Percentiles rank a stretch among this genome's conserved stretches.
These are phyloP conservation scores for Lentinula guzmanii DNA, from an alignment of 768 basidiomycete species.

Conservation along the genomic window DNA sequence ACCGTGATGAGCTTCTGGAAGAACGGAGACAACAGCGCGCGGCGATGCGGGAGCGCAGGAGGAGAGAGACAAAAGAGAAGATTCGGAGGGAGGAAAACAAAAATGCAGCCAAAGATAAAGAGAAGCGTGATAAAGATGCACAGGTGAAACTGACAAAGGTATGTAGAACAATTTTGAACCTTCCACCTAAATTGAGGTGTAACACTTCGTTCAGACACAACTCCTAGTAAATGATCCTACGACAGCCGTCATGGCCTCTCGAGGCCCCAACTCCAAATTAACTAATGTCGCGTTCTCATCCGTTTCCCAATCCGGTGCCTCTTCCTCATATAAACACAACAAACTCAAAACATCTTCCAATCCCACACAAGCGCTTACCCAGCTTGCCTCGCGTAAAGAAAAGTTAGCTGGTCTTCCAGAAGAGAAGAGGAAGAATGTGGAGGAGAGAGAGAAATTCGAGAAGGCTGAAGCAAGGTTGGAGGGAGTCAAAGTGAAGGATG, in stretches of 20 bases:
- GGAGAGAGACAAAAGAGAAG: slow-evolving; percentile 85
- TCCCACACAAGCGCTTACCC: slow-evolving; percentile 79
- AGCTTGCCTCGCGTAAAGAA: slow-evolving; percentile 71
- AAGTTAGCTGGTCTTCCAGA: slow-evolving; percentile 73
- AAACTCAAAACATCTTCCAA: slow-evolving; percentile 71
- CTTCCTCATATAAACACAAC: slow-evolving; percentile 37
- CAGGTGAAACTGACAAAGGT: slow-evolving; percentile 53
- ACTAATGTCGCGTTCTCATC: slow-evolving; percentile 69
- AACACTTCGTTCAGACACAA: slow-evolving; percentile 41
- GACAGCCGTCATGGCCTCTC: slow-evolving; percentile 19
- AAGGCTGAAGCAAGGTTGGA: slow-evolving; percentile 86
- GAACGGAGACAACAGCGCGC: slow-evolving; percentile 74
- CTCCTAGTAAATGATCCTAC: slow-evolving; percentile 61
- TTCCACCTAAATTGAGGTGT: slow-evolving; percentile 3
- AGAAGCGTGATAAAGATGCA: slow-evolving; percentile 30
- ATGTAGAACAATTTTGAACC: not conserved
- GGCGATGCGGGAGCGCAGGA: slow-evolving; percentile 75
- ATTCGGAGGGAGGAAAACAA: slow-evolving; percentile 59
- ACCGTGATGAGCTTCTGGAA: slow-evolving; percentile 79
- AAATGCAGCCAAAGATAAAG: slow-evolving; percentile 46
- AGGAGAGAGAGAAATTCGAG: slow-evolving; percentile 84
- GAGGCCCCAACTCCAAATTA: slow-evolving; percentile 32
- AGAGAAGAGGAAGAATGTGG: slow-evolving; percentile 73
- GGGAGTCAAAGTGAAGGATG: slow-evolving; percentile 89
- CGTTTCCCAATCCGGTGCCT: slow-evolving; percentile 37